phyloP scores from a whole-genome alignment of 148 eudicot genomes.

The Camellia lanceoleosa region DNA sequence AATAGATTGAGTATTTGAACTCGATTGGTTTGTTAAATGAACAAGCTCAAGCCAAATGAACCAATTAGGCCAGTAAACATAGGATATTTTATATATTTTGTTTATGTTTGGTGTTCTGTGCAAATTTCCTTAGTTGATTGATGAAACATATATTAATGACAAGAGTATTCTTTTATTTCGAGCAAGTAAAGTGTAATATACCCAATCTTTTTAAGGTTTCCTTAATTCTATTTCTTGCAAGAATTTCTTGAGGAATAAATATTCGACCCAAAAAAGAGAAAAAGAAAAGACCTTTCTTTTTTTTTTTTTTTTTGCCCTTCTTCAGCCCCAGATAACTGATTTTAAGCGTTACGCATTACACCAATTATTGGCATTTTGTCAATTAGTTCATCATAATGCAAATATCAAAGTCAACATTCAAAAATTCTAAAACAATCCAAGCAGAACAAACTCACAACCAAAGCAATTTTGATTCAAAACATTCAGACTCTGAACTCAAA shows the following conservation, averaged over 20 bases:
- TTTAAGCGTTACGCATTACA: neutral
- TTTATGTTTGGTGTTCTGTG: too few relatives aligned
- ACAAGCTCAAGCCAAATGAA: too few relatives aligned
- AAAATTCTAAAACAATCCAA: neutral
- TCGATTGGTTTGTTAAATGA: too few relatives aligned
- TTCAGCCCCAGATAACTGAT: neutral
- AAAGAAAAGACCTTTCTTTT: neutral
- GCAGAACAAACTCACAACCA: neutral
- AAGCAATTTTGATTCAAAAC: neutral
- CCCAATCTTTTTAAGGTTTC: too few relatives aligned
- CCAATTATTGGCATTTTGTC: neutral
- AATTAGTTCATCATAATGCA: neutral
- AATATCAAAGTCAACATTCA: neutral
- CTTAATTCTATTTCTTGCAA: too few relatives aligned
- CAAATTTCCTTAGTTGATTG: too few relatives aligned
- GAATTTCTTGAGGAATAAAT: neutral
- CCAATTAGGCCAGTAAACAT: too few relatives aligned
- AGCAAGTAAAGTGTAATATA: too few relatives aligned
- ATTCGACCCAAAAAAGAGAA: neutral
- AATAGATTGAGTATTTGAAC: neutral
- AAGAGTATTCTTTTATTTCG: too few relatives aligned
- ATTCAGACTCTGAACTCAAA: neutral
- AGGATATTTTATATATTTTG: too few relatives aligned
- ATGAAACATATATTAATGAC: too few relatives aligned
- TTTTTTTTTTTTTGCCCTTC: neutral